Evolutionary conservation across 768 basidiomycete species (phyloP), one percentile per base, ranked within the genome.

Genomic region (Fistulinella prunicolor): DNA sequence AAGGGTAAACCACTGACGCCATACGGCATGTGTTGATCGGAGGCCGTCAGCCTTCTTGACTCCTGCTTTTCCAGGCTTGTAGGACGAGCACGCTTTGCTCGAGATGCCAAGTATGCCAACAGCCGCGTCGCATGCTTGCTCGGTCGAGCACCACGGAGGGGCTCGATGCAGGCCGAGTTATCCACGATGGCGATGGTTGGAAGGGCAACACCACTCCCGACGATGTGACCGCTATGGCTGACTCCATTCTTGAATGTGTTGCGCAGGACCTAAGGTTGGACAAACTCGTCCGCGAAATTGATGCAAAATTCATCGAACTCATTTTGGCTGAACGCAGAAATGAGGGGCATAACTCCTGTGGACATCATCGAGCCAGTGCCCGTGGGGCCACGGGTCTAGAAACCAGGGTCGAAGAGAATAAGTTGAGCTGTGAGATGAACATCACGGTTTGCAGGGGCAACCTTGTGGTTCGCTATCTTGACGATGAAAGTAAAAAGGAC

Each of bases 401-500:
- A 93, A 1, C 93, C 93, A 0, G 93, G 83, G 38, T 95, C 93
- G 34, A 93, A 75, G 8, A 91, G 63, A 46, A 85, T 62, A 56
- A 95, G 80, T 64, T 88, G 86, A 0, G 83, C 80, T 2, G 75
- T 57, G 3, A 83, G 78, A 12, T 76, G 72, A 0, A 74, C 64
- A 16, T 84, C 83, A 36, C 82, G 78, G 21, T 76, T 63, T 47
- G 68, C 63, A 2, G 85, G 81, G 3, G 82, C 77, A 3, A 93
- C 63, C 52, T 82, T 80, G 61, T 91, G 85, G 58, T 95, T 95
- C 51, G 83, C 85, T 0, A 86, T 88, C 68, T 95, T 93, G 26
- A 92, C 86, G 44, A 94, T 75, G 57, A 83, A 95, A 1, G 90
- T 83, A 60, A 94, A 92, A 16, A 94, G 76, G 62, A 95, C 91